Base-by-base conservation (phyloP, 2,329 filamentous ascomycete species). In the Diaporthe batatas region DNA sequence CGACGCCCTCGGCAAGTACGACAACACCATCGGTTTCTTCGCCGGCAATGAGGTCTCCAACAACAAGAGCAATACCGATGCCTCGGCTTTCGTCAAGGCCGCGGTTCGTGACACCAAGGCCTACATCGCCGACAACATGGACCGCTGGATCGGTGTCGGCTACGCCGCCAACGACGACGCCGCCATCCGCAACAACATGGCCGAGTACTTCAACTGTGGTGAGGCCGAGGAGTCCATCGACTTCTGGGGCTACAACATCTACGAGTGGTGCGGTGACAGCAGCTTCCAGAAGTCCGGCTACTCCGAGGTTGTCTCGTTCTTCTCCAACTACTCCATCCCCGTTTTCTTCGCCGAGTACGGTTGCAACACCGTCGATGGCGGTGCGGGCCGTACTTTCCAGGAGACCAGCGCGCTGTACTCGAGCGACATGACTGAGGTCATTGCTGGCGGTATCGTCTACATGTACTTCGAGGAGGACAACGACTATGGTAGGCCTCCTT, bases 181-280 rank as follows among this genome's bases (percentile, higher is more conserved):
- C 53, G 88, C 90, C 29, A 97, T 98, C 78, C 94, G 96, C 82
- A 88, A 88, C 76, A 87, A 94, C 79, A 91, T 98, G 80, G 94
- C 94, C 77, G 86, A 94, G 81, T 99, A 97, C 89, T 98, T 99
- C 86, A 95, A 98, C 88, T 99, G 96, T 81, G 94, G 95, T 74
- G 83, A 90, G 74, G 81, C 86, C 44, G 85, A 57, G 1, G 25
- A 42, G 84, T 80, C 93, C 74, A 98, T 98, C 77, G 96, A 99
- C 84, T 98, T 97, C 88, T 99, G 95, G 94, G 96, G 96, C 73
- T 98, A 98, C 92, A 99, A 99, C 89, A 98, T 98, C 86, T 99
- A 99, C 89, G 97, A 95, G 69, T 99, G 96, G 96, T 99, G 96
- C 82, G 96, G 96, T 77, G 83, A 95, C 78, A 97, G 94, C 80